Evolutionary conservation across 2,329 filamentous ascomycete species (phyloP).

Genomic region (Cladosporium oxysporum): DNA sequence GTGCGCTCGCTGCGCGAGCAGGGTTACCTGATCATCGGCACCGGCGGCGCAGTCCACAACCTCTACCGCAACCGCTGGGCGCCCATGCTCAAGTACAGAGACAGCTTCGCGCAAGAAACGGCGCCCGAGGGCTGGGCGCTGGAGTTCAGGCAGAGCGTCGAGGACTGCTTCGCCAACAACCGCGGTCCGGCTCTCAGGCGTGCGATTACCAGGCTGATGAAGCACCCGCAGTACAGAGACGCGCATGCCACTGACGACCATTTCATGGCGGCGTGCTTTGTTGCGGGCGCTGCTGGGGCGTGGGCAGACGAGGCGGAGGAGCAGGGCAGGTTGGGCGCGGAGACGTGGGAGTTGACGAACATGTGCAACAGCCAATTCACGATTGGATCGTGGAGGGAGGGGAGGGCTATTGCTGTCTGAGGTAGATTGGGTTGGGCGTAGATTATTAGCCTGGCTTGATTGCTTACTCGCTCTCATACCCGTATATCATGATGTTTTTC

Average conservation of each 20-base stretch:
- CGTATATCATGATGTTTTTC: neutral
- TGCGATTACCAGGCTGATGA: constrained; percentile 64
- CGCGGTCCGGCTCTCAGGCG: constrained; percentile 56
- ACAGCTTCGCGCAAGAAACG: constrained; percentile 62
- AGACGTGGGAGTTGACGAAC: constrained; percentile 67
- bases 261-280: constrained; percentile 66
- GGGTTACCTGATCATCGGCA: constrained; percentile 59
- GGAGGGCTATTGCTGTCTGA: constrained; percentile 3
- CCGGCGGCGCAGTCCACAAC: constrained; percentile 69
- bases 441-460: neutral
- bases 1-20: constrained; percentile 58
- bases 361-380: constrained; percentile 65
- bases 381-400: constrained; percentile 45
- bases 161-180: constrained; percentile 59
- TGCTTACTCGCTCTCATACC: neutral
- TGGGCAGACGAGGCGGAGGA: constrained; percentile 39
- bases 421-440: no score
- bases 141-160: constrained; percentile 66
- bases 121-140: constrained; percentile 63
- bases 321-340: constrained; percentile 52
- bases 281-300: constrained; percentile 58
- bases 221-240: constrained; percentile 65
- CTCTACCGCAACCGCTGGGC: constrained; percentile 67
- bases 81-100: constrained; percentile 63
- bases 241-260: constrained; percentile 72